Evolutionary conservation across 2,329 filamentous ascomycete genomes (phyloP), one percentile per base, ranked within the genome.

Genomic region (Fusarium chuoi): DNA sequence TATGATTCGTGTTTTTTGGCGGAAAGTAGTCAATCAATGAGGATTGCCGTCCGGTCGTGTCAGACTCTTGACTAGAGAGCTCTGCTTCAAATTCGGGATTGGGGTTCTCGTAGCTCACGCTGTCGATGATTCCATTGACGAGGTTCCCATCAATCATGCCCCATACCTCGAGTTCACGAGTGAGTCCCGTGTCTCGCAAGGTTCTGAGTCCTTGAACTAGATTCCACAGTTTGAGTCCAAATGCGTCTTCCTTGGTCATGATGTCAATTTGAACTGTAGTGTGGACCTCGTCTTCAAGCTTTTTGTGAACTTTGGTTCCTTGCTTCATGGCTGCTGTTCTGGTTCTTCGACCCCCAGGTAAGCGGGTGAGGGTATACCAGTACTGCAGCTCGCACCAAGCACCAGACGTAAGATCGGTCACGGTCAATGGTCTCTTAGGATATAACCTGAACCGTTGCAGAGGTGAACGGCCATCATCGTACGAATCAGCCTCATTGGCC

Each of bases 361-460:
- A 90, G 62, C 90, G 91, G 7, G 91, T 93, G 62, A 99, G 87
- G 0, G 91, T 94, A 83, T 97, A 98, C 86, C 91, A 95, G 78
- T 98, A 97, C 81, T 98, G 95, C 67, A 98, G 82, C 82, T 99
- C 96, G 81, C 96, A 99, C 96, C 96, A 99, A 13, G 95, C 92
- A 5, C 95, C 95, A 3, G 94, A 93, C 1, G 95, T 90, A 30
- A 98, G 84, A 81, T 99, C 96, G 6, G 94, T 95, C 3, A 98
- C 96, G 0, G 93, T 94, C 13, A 98, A 87, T 0, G 93, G 90
- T 79, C 94, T 96, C 78, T 88, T 92, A 0, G 94, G 94, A 63
- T 89, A 91, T 3, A 90, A 90, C 42, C 95, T 92, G 77, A 97
- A 98, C 39, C 93, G 90, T 71, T 94, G 88, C 5, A 98, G 84